A percentile compares a stretch with the other conserved stretches of the same genome.
phyloP scores from a whole-genome alignment of 495 filamentous ascomycete species.

The Podospora australis region DNA sequence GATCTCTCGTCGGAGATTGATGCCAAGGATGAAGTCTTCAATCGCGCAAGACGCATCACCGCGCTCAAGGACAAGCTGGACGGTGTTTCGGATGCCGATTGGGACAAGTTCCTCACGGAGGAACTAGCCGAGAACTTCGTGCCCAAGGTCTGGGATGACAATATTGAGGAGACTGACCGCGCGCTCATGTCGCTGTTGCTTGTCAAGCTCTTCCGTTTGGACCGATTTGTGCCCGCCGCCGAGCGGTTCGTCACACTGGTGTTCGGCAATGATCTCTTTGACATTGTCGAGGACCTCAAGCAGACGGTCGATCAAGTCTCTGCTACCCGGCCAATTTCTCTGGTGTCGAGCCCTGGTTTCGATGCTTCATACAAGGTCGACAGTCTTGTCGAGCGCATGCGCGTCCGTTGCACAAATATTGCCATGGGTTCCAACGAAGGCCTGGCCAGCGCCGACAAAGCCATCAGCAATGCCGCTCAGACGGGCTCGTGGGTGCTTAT shows the following conservation, averaged over 20 bases:
- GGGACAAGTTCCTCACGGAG: slow-evolving; percentile 75
- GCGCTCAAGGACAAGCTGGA: slow-evolving; percentile 70
- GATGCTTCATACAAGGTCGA: slow-evolving; percentile 99
- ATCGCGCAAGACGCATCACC: slow-evolving; percentile 57
- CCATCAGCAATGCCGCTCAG: slow-evolving; percentile 86
- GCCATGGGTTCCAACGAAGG: slow-evolving; percentile 98
- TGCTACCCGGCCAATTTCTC: slow-evolving; percentile 76
- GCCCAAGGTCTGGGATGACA: slow-evolving; percentile 68
- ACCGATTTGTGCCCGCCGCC: slow-evolving; percentile 86
- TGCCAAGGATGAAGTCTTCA: slow-evolving; percentile 63
- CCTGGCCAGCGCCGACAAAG: slow-evolving; percentile 85
- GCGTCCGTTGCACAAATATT: slow-evolving; percentile 84
- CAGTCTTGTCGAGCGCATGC: slow-evolving; percentile 76
- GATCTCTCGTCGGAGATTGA: slow-evolving; percentile 67
- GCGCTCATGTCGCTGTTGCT: slow-evolving; percentile 79
- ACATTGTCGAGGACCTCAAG: slow-evolving; percentile 75
- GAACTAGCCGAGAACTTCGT: slow-evolving; percentile 84
- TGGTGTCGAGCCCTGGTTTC: slow-evolving; percentile 92
- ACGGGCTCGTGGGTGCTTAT: slow-evolving; percentile 93
- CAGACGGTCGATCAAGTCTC: slow-evolving; percentile 79
- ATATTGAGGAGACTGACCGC: slow-evolving; percentile 58
- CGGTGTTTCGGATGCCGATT: slow-evolving; percentile 52
- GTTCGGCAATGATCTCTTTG: slow-evolving; percentile 78
- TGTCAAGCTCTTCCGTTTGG: slow-evolving; percentile 89
- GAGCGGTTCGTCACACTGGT: slow-evolving; percentile 85